These are phyloP conservation scores for Fusarium fujikuroi DNA, from an alignment of 2,329 filamentous ascomycete genomes.

Conservation along the genomic window DNA sequence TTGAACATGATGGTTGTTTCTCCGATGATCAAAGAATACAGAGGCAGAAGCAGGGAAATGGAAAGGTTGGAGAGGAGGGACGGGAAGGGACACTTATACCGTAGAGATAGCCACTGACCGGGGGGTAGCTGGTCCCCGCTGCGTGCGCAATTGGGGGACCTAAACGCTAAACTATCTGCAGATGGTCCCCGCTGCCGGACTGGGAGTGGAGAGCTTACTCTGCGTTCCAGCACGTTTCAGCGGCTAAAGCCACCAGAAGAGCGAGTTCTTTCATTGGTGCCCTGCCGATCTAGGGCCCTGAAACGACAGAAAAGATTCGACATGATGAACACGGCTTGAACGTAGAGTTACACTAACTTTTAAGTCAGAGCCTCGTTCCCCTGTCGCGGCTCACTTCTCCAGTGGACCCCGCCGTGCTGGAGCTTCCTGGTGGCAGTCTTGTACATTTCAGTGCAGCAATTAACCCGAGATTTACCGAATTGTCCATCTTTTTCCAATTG, in stretches of 20 bases:
- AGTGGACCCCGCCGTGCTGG: neutral
- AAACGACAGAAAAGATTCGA: slow-evolving; percentile 11
- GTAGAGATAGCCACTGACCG: slow-evolving; percentile 23
- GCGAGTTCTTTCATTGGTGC: slow-evolving; percentile 13
- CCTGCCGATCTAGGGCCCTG: neutral
- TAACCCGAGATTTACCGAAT: slow-evolving; percentile 46
- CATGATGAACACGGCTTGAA: neutral
- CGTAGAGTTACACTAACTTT: neutral
- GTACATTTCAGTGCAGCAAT: slow-evolving; percentile 13
- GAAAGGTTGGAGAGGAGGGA: slow-evolving; percentile 23
- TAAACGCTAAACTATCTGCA: slow-evolving; percentile 25
- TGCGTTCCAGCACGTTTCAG: slow-evolving; percentile 44
- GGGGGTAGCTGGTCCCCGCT: slow-evolving; percentile 28
- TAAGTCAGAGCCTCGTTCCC: slow-evolving; percentile 5
- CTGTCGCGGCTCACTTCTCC: slow-evolving; percentile 2
- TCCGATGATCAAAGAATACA: slow-evolving; percentile 31
- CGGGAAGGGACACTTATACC: slow-evolving; percentile 43
- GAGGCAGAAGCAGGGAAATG: slow-evolving; percentile 5
- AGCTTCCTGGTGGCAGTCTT: neutral
- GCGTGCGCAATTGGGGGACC: slow-evolving; percentile 29
- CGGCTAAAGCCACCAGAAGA: slow-evolving; percentile 20
- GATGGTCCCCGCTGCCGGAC: slow-evolving; percentile 19
- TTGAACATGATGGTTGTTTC: slow-evolving; percentile 73
- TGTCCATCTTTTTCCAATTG: slow-evolving; percentile 35
- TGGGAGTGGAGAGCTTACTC: slow-evolving; percentile 27